A percentile compares a stretch with the other conserved stretches of the same genome.
phyloP scores from a whole-genome alignment of 164 flowering plant species.

The Vitis rupestris region DNA sequence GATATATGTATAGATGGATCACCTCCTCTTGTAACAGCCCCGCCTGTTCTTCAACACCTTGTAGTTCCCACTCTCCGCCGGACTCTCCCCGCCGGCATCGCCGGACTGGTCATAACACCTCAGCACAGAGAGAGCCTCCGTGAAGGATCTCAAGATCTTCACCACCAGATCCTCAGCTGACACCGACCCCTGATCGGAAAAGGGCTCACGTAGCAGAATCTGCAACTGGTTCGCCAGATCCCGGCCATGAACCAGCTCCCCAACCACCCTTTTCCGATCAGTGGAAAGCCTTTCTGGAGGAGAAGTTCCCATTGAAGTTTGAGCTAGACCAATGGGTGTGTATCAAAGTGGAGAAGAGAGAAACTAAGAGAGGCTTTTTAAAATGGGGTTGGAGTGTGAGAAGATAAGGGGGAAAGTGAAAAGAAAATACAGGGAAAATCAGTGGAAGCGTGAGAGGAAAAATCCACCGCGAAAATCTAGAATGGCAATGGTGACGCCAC shows the following conservation, averaged over 20 bases:
- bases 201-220: slow-evolving; percentile 8
- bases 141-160: slow-evolving; percentile 26
- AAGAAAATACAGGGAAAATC: slow-evolving; percentile 8
- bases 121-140: slow-evolving; percentile 13
- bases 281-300: not conserved
- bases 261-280: slow-evolving; percentile 8
- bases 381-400: not conserved
- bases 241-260: slow-evolving; percentile 23
- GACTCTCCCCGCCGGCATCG: slow-evolving; percentile 23
- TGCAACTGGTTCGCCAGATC: slow-evolving; percentile 22
- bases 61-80: slow-evolving; percentile 1
- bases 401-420: slow-evolving; percentile 18
- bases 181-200: not conserved
- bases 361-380: not conserved
- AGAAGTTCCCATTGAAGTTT: not conserved
- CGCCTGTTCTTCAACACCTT: slow-evolving; percentile 11
- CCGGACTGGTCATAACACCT: slow-evolving; percentile 23
- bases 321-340: too few species aligned
- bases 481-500: slow-evolving; percentile 5
- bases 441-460: slow-evolving; percentile 4
- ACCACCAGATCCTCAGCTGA: slow-evolving; percentile 13
- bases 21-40: slow-evolving; percentile 36
- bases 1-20: not conserved
- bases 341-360: not conserved
- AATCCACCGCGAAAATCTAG: slow-evolving; percentile 7